Conservation (phyloP, 1,284 basidiomycete species). For the Leccinum subspadiceum region DNA sequence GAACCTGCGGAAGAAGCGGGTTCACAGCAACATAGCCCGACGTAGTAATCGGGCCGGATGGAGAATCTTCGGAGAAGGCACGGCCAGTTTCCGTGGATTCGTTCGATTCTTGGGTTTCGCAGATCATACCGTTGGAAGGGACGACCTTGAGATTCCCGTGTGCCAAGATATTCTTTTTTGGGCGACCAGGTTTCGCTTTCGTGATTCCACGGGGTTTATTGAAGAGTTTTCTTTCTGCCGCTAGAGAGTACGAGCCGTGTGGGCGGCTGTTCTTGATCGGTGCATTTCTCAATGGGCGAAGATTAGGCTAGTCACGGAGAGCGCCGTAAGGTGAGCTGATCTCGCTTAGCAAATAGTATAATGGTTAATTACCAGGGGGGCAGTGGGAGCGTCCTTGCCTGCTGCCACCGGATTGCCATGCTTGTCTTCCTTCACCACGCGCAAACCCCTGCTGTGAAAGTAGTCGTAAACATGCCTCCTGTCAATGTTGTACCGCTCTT, state of each 20-base stretch:
- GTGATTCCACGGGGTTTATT: slow-evolving; percentile 29
- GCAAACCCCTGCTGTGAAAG: slow-evolving; percentile 62
- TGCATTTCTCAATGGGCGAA: slow-evolving; percentile 31
- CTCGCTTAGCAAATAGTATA: slow-evolving; percentile 1
- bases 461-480: slow-evolving; percentile 75
- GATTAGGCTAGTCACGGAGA: slow-evolving; percentile 24
- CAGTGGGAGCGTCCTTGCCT: slow-evolving; percentile 18
- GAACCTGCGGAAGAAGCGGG: slow-evolving; percentile 21
- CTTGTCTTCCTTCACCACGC: slow-evolving; percentile 67
- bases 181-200: slow-evolving; percentile 31
- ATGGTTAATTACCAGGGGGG: slow-evolving; percentile 22
- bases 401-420: slow-evolving; percentile 39
- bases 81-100: slow-evolving; percentile 6
- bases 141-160: slow-evolving; percentile 6
- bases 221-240: slow-evolving; percentile 14
- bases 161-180: slow-evolving; percentile 20
- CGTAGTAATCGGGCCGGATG: slow-evolving; percentile 1
- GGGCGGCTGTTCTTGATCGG: slow-evolving; percentile 17
- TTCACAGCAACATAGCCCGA: slow-evolving; percentile 26
- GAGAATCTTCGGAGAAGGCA: slow-evolving; percentile 7
- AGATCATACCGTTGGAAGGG: not conserved
- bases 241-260: slow-evolving; percentile 16
- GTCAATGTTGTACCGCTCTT: slow-evolving; percentile 64
- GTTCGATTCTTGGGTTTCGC: slow-evolving; percentile 10
- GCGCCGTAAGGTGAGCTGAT: slow-evolving; percentile 13